Evolutionary conservation across 2,329 filamentous ascomycete genomes (phyloP), one percentile per base, ranked within the genome.

Genomic region (Hirsutella rhossiliensis): DNA sequence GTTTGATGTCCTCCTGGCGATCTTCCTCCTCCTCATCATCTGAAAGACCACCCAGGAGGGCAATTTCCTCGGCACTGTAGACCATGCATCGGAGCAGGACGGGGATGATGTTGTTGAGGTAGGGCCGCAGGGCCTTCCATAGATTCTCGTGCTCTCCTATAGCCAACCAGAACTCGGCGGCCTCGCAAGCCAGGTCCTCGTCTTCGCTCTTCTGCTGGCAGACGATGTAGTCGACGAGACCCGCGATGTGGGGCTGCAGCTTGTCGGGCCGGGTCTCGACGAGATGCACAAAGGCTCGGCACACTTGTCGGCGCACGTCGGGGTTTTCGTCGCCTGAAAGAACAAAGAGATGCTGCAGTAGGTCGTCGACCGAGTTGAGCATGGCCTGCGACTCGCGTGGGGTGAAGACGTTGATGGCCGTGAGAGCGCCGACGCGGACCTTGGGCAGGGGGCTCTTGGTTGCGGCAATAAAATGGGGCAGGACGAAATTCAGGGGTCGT

Each of bases 91-190:
- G 80, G 8, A 98, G 75, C 42, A 98, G 69, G 1, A 96, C 84
- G 0, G 92, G 92, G 28, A 98, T 83, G 50, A 97, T 90, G 61
- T 85, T 86, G 51, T 76, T 65, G 45, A 97, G 76, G 58, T 86
- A 86, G 0, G 88, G 88, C 9, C 75, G 80, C 39, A 98, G 70
- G 1, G 79, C 75, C 52, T 80, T 75, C 68, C 87, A 87, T 43
- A 97, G 68, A 47, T 83, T 77, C 37, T 85, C 77, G 58, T 95
- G 87, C 60, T 96, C 92, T 47, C 88, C 89, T 18, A 94, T 82
- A 34, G 87, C 87, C 38, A 98, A 77, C 88, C 94, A 98, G 59
- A 98, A 98, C 62, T 98, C 92, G 5, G 92, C 88, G 9, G 92
- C 92, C 60, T 98, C 92, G 51, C 94, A 81, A 32, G 90, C 88